These are phyloP conservation scores for Sarocladium brachiariae DNA, from an alignment of 2,329 filamentous ascomycete species.

Conservation along the genomic window DNA sequence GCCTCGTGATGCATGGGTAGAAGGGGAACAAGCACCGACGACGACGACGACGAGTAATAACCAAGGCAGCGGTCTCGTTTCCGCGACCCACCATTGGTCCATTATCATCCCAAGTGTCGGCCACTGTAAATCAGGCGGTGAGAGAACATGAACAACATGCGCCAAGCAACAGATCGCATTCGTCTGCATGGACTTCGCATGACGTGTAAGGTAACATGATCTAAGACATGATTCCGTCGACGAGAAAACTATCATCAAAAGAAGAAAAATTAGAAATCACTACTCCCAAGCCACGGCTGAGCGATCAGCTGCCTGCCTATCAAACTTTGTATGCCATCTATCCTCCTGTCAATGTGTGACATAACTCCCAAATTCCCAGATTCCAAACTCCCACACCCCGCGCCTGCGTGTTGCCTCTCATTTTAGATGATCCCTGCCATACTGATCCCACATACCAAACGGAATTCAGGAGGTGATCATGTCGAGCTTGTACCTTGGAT, in stretches of 20 bases:
- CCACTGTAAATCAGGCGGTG: neutral
- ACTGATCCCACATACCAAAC: neutral
- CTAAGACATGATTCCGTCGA: neutral
- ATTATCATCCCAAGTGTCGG: too few species aligned
- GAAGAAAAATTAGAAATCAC: neutral
- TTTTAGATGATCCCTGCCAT: neutral
- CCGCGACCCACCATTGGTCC: neutral
- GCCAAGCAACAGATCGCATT: neutral
- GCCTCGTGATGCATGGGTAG: neutral
- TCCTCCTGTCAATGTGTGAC: neutral
- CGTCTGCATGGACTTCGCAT: neutral
- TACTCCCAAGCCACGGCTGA: neutral
- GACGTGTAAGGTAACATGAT: too few species aligned
- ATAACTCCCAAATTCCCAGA: neutral
- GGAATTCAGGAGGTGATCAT: constrained; percentile 38
- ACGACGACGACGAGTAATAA: neutral
- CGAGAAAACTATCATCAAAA: neutral
- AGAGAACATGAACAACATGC: neutral
- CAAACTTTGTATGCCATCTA: neutral
- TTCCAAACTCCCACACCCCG: neutral
- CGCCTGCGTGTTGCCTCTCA: neutral
- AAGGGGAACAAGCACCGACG: neutral
- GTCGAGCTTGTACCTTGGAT: constrained; percentile 47
- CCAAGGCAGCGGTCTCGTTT: neutral
- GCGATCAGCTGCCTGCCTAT: constrained; percentile 1